These are phyloP conservation scores for Xerocomus nothofagi DNA, from an alignment of 1,284 basidiomycete species.

Conservation along the genomic window DNA sequence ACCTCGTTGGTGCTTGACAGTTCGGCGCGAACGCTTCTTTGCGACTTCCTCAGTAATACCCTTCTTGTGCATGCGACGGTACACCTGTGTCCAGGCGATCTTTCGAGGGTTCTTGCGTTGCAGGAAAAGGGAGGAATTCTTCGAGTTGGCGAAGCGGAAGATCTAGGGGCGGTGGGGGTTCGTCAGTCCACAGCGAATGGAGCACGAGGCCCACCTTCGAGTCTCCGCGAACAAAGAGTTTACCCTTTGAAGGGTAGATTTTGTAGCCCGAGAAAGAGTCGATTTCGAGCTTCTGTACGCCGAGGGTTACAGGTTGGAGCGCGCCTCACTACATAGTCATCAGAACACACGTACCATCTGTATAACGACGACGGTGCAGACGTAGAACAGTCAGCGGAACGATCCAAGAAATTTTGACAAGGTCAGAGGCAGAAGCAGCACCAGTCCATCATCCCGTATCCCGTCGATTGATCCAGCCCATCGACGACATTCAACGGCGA, in stretches of 20 bases:
- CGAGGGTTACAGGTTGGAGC: constrained; percentile 18
- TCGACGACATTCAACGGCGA: constrained; percentile 21
- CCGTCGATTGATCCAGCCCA: constrained; percentile 46
- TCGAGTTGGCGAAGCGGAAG: constrained; percentile 89
- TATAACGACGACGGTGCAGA: constrained; percentile 6
- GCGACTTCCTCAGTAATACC: constrained; percentile 98
- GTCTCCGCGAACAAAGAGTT: constrained; percentile 94
- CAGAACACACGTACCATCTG: constrained; percentile 50
- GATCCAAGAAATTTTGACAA: constrained; percentile 9
- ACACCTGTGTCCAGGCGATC: constrained; percentile 97
- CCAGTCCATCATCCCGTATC: constrained; percentile 44
- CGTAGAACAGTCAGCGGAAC: constrained; percentile 26
- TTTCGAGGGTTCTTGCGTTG: constrained; percentile 99
- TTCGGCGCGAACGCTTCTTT: constrained; percentile 97
- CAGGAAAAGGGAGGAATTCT: constrained; percentile 95
- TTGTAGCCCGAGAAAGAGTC: constrained; percentile 95
- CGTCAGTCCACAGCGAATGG: neutral
- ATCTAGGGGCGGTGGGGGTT: constrained; percentile 49
- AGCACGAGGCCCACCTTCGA: constrained; percentile 71
- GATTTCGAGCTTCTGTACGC: constrained; percentile 92
- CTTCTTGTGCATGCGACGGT: constrained; percentile 99
- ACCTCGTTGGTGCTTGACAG: constrained; percentile 98
- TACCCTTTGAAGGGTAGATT: constrained; percentile 96
- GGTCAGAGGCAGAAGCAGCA: constrained; percentile 14
- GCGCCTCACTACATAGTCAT: neutral